Conservation (phyloP, 805 yeast species). For the Monosporozyma solicola region DNA sequence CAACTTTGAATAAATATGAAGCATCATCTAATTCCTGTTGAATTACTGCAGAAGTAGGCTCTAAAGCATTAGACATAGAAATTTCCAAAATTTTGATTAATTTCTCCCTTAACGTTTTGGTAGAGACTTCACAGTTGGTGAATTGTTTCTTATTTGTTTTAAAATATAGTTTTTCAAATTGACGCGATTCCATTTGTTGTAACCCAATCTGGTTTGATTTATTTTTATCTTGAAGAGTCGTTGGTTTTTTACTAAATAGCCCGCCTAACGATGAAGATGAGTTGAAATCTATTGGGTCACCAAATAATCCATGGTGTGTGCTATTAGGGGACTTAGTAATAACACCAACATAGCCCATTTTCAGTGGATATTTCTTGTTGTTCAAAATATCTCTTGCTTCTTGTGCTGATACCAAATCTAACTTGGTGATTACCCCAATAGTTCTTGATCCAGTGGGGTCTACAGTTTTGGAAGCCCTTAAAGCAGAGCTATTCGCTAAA, state of each 20-base stretch:
- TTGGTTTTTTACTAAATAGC: slow-evolving; percentile 8
- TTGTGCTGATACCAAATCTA: slow-evolving; percentile 79
- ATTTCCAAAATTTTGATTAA: slow-evolving; percentile 79
- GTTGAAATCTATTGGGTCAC: slow-evolving; percentile 4
- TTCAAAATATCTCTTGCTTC: slow-evolving; percentile 58
- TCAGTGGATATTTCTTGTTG: slow-evolving; percentile 79
- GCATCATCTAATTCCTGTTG: slow-evolving; percentile 92
- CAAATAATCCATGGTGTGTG: slow-evolving; percentile 12
- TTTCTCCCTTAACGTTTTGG: slow-evolving; percentile 64
- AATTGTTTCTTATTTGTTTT: slow-evolving; percentile 52
- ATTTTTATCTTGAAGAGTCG: slow-evolving; percentile 45
- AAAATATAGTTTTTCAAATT: slow-evolving; percentile 58
- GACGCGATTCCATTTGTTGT: slow-evolving; percentile 39
- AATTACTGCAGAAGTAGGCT: slow-evolving; percentile 79
- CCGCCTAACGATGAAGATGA: slow-evolving; percentile 3
- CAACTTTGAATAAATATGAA: slow-evolving; percentile 86
- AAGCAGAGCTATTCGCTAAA: slow-evolving; percentile 89
- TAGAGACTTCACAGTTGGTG: slow-evolving; percentile 61
- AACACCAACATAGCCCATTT: slow-evolving; percentile 98
- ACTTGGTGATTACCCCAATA: slow-evolving; percentile 89
- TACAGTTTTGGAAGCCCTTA: slow-evolving; percentile 77
- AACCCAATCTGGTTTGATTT: slow-evolving; percentile 30
- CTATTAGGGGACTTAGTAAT: slow-evolving; percentile 65
- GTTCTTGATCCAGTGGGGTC: slow-evolving; percentile 96
- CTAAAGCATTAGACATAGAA: slow-evolving; percentile 81